These are phyloP conservation scores for Chytridiales sp. DNA, from an alignment of 371 early-diverging fungal genomes.

Conservation along the genomic window DNA sequence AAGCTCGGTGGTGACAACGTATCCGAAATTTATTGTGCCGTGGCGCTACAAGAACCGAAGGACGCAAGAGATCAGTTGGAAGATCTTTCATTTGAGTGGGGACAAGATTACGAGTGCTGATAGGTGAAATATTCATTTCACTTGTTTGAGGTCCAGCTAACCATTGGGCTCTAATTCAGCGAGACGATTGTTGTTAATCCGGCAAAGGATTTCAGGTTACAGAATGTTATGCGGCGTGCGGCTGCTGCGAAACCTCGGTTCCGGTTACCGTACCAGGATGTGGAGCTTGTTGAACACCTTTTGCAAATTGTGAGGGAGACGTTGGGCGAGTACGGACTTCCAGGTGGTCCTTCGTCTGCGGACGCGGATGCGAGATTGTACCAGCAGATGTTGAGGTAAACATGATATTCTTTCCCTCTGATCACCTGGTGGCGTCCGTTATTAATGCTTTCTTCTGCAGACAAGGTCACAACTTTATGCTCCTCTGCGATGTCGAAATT, in stretches of 20 bases:
- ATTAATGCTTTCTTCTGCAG: conserved; percentile 6
- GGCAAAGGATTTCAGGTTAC: conserved; percentile 25
- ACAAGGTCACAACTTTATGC: conserved; percentile 47
- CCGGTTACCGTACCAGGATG: conserved; percentile 12
- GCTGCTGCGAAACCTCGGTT: conserved; percentile 10
- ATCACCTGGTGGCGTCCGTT: not conserved
- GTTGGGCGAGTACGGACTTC: conserved; percentile 44
- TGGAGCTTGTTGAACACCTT: conserved; percentile 40
- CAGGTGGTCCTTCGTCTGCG: conserved; percentile 39
- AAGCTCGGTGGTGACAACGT: conserved; percentile 23
- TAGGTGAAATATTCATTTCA: conserved; percentile 20
- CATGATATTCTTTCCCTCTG: not conserved
- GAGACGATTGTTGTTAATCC: conserved; percentile 46
- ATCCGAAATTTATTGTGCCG: conserved; percentile 44
- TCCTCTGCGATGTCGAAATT: conserved; percentile 36
- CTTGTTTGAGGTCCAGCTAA: not conserved
- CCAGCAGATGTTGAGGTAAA: conserved; percentile 37
- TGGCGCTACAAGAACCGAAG: conserved; percentile 46
- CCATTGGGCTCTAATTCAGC: conserved; percentile 3
- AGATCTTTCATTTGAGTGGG: conserved; percentile 41
- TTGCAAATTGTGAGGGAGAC: conserved; percentile 32
- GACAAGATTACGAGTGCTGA: conserved; percentile 41
- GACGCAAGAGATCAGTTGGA: conserved; percentile 43
- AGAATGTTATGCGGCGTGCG: conserved; percentile 26
- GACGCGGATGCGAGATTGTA: conserved; percentile 37